Base-by-base conservation (phyloP, 352 stramenopile species). In the Aphanomyces euteiches region DNA sequence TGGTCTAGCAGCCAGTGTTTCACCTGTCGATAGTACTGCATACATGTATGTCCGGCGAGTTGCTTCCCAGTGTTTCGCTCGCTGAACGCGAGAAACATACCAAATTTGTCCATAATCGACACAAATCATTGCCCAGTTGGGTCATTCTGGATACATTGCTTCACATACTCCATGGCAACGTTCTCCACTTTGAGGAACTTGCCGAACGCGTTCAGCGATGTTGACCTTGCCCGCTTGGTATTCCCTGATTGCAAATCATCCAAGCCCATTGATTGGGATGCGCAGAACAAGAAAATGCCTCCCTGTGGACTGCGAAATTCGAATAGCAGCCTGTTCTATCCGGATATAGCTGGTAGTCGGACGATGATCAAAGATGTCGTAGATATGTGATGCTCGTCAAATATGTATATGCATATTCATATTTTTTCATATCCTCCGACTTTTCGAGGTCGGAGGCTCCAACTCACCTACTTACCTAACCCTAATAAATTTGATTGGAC, bases 91-190 rank as follows among this genome's bases (percentile, higher is more conserved):
- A 76, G 40, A 43, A 71, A 58, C 60, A 78, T 45, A n/a, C 72
- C 72, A 43, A 73, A 74, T 57, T 72, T 77, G 40, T 78, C 74
- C 71, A 77, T 66, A 15, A 78, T 28, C 4, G 70, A 47, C 7
- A 76, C 41, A 1, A 78, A 43, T 1, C 47, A 68, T 15, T 47
- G 39, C 17, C 50, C 65, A 47, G 47, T 58, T 4, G 34, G 8
- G 28, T 78, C 74, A 5, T 21, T 45, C 12, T 36, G 47, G 6
- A 75, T 40, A 7, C 64, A n/a, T 21, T 41, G 15, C 12, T 59
- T 13, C 13, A 67, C 54, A 28, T 47, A 36, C 7, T 45, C 39
- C 1, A 61, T 47, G 36, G 66, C 56, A 28, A 68, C 63, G 50
- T 57, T 15, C 67, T 74, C 71, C 4, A 41, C 66, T 5, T 56